Percentiles rank a stretch among this genome's conserved stretches.
phyloP scores from a whole-genome alignment of 1,139 yeast genomes.

The Candida pseudocylindracea region DNA sequence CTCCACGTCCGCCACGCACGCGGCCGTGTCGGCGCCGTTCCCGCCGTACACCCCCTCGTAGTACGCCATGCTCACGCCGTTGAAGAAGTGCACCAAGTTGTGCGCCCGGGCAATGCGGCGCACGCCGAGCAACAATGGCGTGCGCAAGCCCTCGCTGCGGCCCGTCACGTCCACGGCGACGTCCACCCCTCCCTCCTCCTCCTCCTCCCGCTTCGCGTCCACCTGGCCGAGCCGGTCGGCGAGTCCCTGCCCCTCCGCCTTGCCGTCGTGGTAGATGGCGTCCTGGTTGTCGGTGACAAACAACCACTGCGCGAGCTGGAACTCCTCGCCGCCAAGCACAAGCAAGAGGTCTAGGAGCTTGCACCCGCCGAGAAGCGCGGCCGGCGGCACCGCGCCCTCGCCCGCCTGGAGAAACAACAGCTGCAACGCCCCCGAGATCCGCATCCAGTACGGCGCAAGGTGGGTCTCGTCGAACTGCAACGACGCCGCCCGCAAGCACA shows the following conservation, averaged over 20 bases:
- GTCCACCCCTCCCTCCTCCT: neutral
- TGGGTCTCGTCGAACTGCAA: slow-evolving; percentile 42
- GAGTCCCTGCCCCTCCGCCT: too few relatives aligned
- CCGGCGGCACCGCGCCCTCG: slow-evolving; percentile 12
- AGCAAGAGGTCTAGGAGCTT: slow-evolving; percentile 60
- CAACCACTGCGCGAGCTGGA: slow-evolving; percentile 67
- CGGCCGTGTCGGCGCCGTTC: neutral
- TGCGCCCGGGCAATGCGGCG: neutral
- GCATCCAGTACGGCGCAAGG: slow-evolving; percentile 49
- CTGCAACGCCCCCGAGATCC: slow-evolving; percentile 13
- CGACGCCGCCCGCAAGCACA: slow-evolving; percentile 39
- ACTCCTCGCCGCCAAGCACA: slow-evolving; percentile 52
- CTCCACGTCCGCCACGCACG: neutral
- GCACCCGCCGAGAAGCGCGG: slow-evolving; percentile 31
- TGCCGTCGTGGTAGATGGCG: slow-evolving; percentile 16
- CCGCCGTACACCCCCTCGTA: slow-evolving; percentile 1
- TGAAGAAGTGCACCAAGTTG: neutral
- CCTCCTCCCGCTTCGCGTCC: neutral
- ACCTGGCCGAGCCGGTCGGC: too few relatives aligned
- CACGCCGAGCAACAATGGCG: neutral
- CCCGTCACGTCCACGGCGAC: neutral
- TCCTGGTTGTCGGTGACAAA: slow-evolving; percentile 57
- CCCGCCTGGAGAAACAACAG: too few relatives aligned
- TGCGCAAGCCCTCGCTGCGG: neutral
- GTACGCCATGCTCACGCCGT: neutral